A percentile compares a stretch with the other conserved stretches of the same genome.
Conservation (phyloP, 352 stramenopile species). For the Pythium brachiatum region DNA sequence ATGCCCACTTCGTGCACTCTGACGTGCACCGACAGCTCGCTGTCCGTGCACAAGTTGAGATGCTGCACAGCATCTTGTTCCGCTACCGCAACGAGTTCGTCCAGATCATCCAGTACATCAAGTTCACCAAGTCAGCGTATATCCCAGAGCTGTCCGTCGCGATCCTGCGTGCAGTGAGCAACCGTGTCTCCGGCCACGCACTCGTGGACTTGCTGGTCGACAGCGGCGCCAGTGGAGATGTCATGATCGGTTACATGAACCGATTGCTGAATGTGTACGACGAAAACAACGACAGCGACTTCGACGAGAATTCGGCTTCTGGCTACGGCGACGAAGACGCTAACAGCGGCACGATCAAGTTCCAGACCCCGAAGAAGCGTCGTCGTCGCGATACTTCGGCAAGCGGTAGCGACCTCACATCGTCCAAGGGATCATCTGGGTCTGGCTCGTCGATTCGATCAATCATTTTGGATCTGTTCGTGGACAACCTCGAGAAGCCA, state of each 20-base stretch:
- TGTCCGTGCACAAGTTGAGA: constrained; percentile 68
- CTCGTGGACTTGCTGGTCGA: constrained; percentile 71
- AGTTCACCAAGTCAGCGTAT: constrained; percentile 73
- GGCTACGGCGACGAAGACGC: constrained; percentile 27
- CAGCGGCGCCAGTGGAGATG: constrained; percentile 57
- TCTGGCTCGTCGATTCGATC: constrained; percentile 48
- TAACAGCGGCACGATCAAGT: constrained; percentile 26
- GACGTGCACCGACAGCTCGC: constrained; percentile 53
- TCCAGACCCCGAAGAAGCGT: constrained; percentile 41
- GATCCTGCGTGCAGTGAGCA: constrained; percentile 68
- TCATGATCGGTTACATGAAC: constrained; percentile 79
- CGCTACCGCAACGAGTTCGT: constrained; percentile 74
- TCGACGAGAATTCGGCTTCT: not conserved
- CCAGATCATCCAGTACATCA: constrained; percentile 81
- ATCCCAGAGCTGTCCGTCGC: constrained; percentile 70
- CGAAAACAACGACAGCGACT: constrained; percentile 31
- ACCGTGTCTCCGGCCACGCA: constrained; percentile 51
- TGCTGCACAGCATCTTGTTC: constrained; percentile 73
- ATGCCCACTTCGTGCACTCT: constrained; percentile 63
- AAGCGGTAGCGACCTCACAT: not conserved
- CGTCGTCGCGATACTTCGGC: not conserved
- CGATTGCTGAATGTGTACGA: constrained; percentile 72
- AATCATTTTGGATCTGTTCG: constrained; percentile 69
- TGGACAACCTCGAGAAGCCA: constrained; percentile 76
- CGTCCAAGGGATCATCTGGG: constrained; percentile 8